Base-by-base conservation (phyloP, 345 rosid species). In the Gossypium mustelinum region DNA sequence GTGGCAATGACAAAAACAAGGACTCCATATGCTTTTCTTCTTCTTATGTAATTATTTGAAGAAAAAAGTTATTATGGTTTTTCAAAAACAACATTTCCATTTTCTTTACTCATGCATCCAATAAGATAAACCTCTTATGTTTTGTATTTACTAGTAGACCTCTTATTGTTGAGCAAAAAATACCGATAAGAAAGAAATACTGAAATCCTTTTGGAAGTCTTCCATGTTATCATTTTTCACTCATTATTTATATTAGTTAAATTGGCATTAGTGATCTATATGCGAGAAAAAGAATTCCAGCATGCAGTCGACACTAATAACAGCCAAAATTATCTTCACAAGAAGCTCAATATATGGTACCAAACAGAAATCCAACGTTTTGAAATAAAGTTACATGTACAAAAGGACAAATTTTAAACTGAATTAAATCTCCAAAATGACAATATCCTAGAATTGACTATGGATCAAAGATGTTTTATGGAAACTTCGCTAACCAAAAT, bases 1-100 rank as follows among this genome's bases (percentile, higher is more conserved):
- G 61, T n/a, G 73, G 72, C 18, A 69, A 67, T 47, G 71, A 45
- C 7, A 69, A 67, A 47, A 56, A 47, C 18, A 69, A 67, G 54
- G 72, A 47, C n/a, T 61, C 41, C 2, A 79, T 65, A 68, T 76
- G 68, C 10, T 68, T 51, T 25, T 18, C 39, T 7, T 14, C 13
- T 24, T 22, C 52, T 24, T 16, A 14, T 2, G 56, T 66, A 20
- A 44, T 43, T 12, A 66, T 22, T 67, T 27, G 43, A 48, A 68
- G 41, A 24, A 68, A 47, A 67, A 47, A 22, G 11, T 22, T 48
- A 47, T 47, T 24, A 24, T 50, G 17, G 51, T 68, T 68, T 68
- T 68, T 48, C 44, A 2, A 48, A 68, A 24, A 17, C 58, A 50
- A 50, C 22, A 68, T 9, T 68, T 14, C 18, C 20, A n/a, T 68